Base-by-base conservation (phyloP, 257 asterid species). In the Solanum arcanum region DNA sequence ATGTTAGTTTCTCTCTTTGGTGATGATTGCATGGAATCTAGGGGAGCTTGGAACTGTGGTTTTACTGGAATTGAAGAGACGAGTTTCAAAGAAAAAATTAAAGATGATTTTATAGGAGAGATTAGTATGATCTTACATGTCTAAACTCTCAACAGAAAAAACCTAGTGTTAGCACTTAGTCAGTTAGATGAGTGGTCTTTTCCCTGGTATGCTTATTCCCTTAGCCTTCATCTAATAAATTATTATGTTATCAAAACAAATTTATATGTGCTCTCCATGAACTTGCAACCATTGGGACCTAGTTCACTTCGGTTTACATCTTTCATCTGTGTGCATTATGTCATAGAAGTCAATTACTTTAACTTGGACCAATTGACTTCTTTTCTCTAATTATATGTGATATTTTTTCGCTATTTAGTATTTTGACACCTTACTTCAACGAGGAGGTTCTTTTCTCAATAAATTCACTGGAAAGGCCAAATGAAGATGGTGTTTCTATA, bases 401-500 rank as follows among this genome's bases (percentile, higher is more conserved):
- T 80, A 9, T 80, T 85, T 27, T 88, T 39, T 81, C 85, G 35
- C 16, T 52, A 86, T 87, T 90, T 88, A 96, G 99, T 89, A 94
- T 92, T 91, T 95, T 96, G 87, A 96, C 99, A 87, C 99, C 99
- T 69, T 96, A 96, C 93, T 92, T 5, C 70, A 92, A 93, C 35
- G 99, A 96, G 94, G 98, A 94, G 90, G 99, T 96, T 90, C 95
- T 94, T 73, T 96, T 95, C 92, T 90, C 98, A 62, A 91, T 93
- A 81, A 92, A 95, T 93, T 90, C 86, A 59, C 90, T 96, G 93
- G 94, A 94, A 86, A 85, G 90, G 92, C 96, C 94, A 70, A 96
- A 96, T 87, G 99, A 96, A 89, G 99, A 96, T 91, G 99, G 99
- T 84, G 99, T 96, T 90, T 96, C 99, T 64, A 95, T 95, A 88